Conservation (phyloP, 2,329 filamentous ascomycete genomes). For the Aplosporella prunicola region DNA sequence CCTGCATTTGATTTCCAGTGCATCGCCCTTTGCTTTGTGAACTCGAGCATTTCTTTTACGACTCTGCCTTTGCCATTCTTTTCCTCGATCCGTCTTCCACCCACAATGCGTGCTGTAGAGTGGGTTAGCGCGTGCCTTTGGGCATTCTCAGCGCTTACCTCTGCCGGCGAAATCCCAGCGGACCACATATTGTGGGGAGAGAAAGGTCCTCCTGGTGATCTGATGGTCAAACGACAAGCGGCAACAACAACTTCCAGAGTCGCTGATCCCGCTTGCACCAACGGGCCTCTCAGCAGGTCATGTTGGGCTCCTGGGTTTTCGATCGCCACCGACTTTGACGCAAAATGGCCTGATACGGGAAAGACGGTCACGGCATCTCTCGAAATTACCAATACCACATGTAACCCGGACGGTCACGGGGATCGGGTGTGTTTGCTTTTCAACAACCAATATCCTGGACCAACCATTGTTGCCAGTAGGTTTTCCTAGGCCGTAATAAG, state of each 20-base stretch:
- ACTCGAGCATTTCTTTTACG: background rate
- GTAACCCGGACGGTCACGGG: slow-evolving; percentile 30
- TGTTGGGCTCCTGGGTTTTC: slow-evolving; percentile 37
- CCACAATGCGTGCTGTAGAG: slow-evolving; percentile 14
- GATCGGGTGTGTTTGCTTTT: slow-evolving; percentile 24
- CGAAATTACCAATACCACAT: slow-evolving; percentile 33
- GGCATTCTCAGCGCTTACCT: slow-evolving; percentile 14
- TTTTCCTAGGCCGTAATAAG: slow-evolving; percentile 14
- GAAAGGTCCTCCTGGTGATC: slow-evolving; percentile 13
- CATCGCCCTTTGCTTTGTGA: too few species aligned
- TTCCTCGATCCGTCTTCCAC: background rate
- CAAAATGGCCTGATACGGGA: slow-evolving; percentile 29
- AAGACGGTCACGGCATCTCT: slow-evolving; percentile 16
- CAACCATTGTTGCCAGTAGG: slow-evolving; percentile 21
- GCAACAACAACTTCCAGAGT: slow-evolving; percentile 12
- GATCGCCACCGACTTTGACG: slow-evolving; percentile 37
- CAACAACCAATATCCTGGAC: slow-evolving; percentile 54
- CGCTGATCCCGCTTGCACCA: slow-evolving; percentile 24
- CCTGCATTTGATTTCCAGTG: too few species aligned
- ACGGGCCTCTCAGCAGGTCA: slow-evolving; percentile 26
- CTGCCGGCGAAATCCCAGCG: slow-evolving; percentile 14
- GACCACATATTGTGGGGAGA: slow-evolving; percentile 19
- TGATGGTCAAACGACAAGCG: slow-evolving; percentile 2
- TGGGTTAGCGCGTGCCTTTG: slow-evolving; percentile 13
- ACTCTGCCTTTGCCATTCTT: background rate